phyloP scores from a whole-genome alignment of 2,329 filamentous ascomycete species.

The Alternaria hordeiaustralica region DNA sequence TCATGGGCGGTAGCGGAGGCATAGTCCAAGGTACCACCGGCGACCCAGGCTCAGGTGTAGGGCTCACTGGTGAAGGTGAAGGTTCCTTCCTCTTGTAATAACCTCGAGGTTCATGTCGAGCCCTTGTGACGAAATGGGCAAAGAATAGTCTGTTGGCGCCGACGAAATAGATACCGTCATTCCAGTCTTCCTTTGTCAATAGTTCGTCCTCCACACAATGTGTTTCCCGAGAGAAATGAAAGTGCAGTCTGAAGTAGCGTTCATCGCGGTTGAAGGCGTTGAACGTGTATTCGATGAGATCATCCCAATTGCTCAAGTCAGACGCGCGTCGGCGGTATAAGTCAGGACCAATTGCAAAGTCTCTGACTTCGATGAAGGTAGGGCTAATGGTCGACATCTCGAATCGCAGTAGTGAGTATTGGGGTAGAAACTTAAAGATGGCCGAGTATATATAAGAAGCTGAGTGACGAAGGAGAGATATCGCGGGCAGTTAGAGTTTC shows the following conservation, averaged over 20 bases:
- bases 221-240: background rate
- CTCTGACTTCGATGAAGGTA: slow-evolving; percentile 2
- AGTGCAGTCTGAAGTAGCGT: background rate
- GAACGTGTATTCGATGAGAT: background rate
- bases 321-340: background rate
- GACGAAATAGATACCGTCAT: background rate
- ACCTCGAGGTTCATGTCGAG: background rate
- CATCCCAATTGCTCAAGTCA: background rate
- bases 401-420: background rate
- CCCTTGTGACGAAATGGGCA: background rate
- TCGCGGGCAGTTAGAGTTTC: background rate
- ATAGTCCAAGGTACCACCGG: background rate
- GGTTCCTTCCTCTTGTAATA: background rate
- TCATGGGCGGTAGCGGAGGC: background rate
- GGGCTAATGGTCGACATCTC: background rate
- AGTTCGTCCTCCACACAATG: background rate
- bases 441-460: background rate
- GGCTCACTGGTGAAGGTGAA: background rate
- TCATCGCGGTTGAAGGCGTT: background rate
- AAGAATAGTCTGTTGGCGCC: background rate
- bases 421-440: background rate
- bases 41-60: background rate
- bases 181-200: background rate
- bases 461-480: background rate
- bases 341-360: background rate